phyloP scores from a whole-genome alignment of 2,329 filamentous ascomycete genomes.

The Stromatinia cepivora region DNA sequence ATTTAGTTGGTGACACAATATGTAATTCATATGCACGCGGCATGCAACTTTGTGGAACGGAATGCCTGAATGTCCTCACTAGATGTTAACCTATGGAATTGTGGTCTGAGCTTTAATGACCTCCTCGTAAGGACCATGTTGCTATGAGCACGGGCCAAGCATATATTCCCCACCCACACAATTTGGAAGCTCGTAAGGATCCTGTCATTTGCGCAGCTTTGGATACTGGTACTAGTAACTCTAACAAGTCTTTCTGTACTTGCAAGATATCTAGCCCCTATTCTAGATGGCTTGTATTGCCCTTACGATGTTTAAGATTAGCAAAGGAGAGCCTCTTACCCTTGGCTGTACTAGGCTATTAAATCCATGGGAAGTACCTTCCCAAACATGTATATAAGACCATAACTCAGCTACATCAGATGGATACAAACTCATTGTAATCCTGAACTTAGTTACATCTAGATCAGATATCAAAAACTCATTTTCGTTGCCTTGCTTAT shows the following conservation, averaged over 20 bases:
- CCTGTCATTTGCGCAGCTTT: neutral
- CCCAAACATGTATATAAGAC: neutral
- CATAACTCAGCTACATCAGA: neutral
- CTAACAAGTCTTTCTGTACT: neutral
- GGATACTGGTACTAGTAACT: neutral
- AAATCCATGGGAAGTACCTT: neutral
- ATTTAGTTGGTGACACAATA: slow-evolving; percentile 20
- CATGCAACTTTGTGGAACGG: no score
- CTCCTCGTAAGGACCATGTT: neutral
- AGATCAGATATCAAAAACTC: no score
- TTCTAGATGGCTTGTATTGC: neutral
- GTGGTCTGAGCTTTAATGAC: neutral
- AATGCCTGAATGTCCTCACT: neutral
- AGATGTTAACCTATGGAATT: neutral
- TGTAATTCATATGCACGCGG: neutral
- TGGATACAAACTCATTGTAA: no score
- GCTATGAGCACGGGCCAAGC: no score
- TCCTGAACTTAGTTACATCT: no score
- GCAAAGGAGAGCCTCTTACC: neutral
- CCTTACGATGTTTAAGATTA: neutral
- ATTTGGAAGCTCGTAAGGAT: neutral
- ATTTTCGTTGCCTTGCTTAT: no score
- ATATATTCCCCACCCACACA: neutral
- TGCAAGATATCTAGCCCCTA: neutral
- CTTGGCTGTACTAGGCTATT: neutral